Evolutionary conservation across 192 early-diverging fungal genomes (phyloP).

Genomic region (Dissophora globulifera): DNA sequence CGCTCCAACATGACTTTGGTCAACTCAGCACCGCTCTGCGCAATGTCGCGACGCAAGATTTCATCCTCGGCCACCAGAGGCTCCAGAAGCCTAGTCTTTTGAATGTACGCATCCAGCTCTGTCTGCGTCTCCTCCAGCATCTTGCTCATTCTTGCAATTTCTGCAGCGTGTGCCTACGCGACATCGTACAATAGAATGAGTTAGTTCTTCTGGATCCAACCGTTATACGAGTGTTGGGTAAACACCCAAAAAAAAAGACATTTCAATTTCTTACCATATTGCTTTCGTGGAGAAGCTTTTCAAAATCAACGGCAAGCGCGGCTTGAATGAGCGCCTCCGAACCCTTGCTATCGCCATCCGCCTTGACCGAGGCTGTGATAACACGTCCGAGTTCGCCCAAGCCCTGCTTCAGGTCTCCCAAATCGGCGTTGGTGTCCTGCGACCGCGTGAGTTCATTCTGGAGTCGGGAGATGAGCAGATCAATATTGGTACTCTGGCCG

Average conservation of each 20-base stretch:
- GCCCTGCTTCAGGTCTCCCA: slow-evolving; percentile 36
- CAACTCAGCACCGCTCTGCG: slow-evolving; percentile 36
- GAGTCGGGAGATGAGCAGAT: slow-evolving; percentile 49
- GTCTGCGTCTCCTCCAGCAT: slow-evolving; percentile 27
- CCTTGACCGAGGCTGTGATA: slow-evolving; percentile 10
- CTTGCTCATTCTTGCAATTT: slow-evolving; percentile 21
- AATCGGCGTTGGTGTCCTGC: slow-evolving; percentile 40
- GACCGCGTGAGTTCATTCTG: slow-evolving; percentile 42
- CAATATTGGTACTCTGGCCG: slow-evolving; percentile 43
- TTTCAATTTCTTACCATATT: slow-evolving; percentile 5
- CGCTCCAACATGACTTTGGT: slow-evolving; percentile 36
- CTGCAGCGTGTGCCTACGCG: slow-evolving; percentile 19
- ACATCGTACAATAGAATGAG: no score
- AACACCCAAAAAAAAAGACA: neutral
- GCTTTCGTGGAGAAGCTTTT: slow-evolving; percentile 15
- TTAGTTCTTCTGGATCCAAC: no score
- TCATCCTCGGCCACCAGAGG: slow-evolving; percentile 48
- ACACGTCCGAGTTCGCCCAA: slow-evolving; percentile 38
- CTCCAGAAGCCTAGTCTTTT: slow-evolving; percentile 43
- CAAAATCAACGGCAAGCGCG: neutral
- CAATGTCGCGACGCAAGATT: slow-evolving; percentile 34
- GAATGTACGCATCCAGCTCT: slow-evolving; percentile 38
- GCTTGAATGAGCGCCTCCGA: slow-evolving; percentile 2
- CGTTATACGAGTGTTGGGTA: neutral
- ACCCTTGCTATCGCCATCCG: slow-evolving; percentile 9